These are phyloP conservation scores for Hymenoscyphus repandus DNA, from an alignment of 2,329 filamentous ascomycete species.

Conservation along the genomic window DNA sequence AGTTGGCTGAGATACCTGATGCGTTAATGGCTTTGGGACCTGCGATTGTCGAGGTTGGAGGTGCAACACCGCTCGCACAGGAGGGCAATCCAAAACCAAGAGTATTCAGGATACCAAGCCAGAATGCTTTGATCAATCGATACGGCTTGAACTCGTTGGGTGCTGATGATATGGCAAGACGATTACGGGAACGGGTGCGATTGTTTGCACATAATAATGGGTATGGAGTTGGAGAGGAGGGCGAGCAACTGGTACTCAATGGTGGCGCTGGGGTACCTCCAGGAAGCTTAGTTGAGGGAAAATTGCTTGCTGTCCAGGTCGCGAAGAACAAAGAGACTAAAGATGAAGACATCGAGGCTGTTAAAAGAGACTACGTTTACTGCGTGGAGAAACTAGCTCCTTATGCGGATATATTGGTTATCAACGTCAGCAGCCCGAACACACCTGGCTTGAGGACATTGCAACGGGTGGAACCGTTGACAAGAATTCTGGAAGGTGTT, in stretches of 20 bases:
- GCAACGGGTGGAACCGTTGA: constrained; percentile 79
- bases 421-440: constrained; percentile 96
- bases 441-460: constrained; percentile 85
- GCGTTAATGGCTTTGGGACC: constrained; percentile 80
- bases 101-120: constrained; percentile 77
- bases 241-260: constrained; percentile 69
- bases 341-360: constrained; percentile 76
- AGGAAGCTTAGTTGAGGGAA: constrained; percentile 71
- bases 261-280: constrained; percentile 74
- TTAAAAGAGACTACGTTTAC: constrained; percentile 79
- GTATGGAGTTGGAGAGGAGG: constrained; percentile 54
- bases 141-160: constrained; percentile 93
- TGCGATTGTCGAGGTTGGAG: constrained; percentile 85
- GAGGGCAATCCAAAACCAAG: constrained; percentile 81
- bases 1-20: constrained; percentile 84
- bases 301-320: constrained; percentile 83
- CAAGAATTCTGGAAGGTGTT: constrained; percentile 73
- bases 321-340: constrained; percentile 95
- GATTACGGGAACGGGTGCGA: constrained; percentile 71
- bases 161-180: constrained; percentile 77
- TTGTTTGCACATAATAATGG: constrained; percentile 69
- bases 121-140: constrained; percentile 88
- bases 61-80: constrained; percentile 82
- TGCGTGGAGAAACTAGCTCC: constrained; percentile 77
- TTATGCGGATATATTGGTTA: constrained; percentile 94